A percentile compares a stretch with the other conserved stretches of the same genome.
phyloP scores from a whole-genome alignment of 129 eudicot genomes.

The Flaveria trinervia region DNA sequence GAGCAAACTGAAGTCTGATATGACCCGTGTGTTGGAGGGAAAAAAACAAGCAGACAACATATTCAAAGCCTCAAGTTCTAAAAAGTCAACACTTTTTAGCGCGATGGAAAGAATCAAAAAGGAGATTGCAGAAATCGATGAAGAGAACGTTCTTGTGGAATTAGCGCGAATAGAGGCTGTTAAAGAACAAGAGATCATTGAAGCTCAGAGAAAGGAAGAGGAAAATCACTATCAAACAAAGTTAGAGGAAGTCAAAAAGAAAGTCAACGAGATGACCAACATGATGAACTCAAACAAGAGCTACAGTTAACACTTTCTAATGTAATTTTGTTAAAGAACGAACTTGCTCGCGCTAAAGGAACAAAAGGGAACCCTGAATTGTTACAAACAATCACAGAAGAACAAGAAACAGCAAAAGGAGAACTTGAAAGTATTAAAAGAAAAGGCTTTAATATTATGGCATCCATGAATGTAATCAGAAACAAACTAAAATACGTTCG shows the following conservation, averaged over 20 bases:
- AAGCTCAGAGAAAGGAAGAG: conserved; percentile 51
- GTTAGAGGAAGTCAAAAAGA: conserved; percentile 52
- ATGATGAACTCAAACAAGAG: conserved; percentile 40
- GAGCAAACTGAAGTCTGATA: conserved; percentile 61
- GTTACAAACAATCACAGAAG: conserved; percentile 39
- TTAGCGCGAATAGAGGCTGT: conserved; percentile 78
- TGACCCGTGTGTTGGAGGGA: conserved; percentile 55
- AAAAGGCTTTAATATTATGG: conserved; percentile 60
- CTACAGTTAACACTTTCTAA: conserved; percentile 48
- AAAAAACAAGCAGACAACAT: conserved; percentile 56
- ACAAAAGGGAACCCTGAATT: conserved; percentile 28
- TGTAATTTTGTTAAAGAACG: conserved; percentile 38
- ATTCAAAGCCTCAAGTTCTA: conserved; percentile 47
- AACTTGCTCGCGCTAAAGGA: conserved; percentile 49
- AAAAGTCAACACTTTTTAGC: conserved; percentile 30
- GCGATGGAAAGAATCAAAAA: conserved; percentile 49
- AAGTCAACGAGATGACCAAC: conserved; percentile 41
- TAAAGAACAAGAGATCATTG: conserved; percentile 58
- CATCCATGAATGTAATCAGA: conserved; percentile 71
- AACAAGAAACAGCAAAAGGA: conserved; percentile 48
- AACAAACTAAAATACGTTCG: conserved; percentile 49
- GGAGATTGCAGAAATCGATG: conserved; percentile 67
- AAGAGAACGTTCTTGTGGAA: conserved; percentile 83
- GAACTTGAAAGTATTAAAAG: conserved; percentile 52
- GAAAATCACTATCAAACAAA: conserved; percentile 32